phyloP scores from a whole-genome alignment of 2,329 filamentous ascomycete species.

The Penicillium sp. region DNA sequence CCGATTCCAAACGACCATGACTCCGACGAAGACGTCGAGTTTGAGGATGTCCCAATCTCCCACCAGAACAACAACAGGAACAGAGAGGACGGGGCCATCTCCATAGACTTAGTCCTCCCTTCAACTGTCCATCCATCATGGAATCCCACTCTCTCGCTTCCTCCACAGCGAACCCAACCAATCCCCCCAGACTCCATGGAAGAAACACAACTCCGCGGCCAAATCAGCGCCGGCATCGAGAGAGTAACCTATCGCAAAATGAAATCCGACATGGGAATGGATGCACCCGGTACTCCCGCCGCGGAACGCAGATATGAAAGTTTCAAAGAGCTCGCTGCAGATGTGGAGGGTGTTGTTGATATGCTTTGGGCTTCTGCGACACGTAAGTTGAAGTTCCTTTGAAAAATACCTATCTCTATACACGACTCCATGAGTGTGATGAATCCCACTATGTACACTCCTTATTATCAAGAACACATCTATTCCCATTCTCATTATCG shows the following conservation, averaged over 20 bases:
- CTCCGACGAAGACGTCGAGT: constrained; percentile 19
- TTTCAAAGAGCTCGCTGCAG: constrained; percentile 67
- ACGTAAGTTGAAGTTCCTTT: constrained; percentile 62
- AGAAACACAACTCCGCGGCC: constrained; percentile 43
- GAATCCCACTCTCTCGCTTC: constrained; percentile 36
- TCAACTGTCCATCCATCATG: constrained; percentile 6
- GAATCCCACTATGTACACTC: not conserved
- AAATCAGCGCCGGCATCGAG: constrained; percentile 18
- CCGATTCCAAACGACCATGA: constrained; percentile 3
- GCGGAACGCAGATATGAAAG: constrained; percentile 53
- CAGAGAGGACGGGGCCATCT: not conserved
- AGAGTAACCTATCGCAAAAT: constrained; percentile 21
- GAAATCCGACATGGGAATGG: constrained; percentile 41
- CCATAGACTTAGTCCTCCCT: not conserved
- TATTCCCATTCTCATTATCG: not conserved
- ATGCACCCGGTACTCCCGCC: constrained; percentile 27
- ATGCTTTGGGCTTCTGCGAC: constrained; percentile 84
- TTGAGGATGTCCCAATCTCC: constrained; percentile 20
- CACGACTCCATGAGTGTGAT: no score
- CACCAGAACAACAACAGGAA: not conserved
- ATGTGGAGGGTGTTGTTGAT: constrained; percentile 71
- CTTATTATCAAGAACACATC: no score
- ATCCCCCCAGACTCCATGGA: constrained; percentile 55
- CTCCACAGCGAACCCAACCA: constrained; percentile 53
- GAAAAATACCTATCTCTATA: no score